Evolutionary conservation across 768 basidiomycete species (phyloP), one percentile per base, ranked within the genome.

Genomic region (Guyanaporus albipodus): DNA sequence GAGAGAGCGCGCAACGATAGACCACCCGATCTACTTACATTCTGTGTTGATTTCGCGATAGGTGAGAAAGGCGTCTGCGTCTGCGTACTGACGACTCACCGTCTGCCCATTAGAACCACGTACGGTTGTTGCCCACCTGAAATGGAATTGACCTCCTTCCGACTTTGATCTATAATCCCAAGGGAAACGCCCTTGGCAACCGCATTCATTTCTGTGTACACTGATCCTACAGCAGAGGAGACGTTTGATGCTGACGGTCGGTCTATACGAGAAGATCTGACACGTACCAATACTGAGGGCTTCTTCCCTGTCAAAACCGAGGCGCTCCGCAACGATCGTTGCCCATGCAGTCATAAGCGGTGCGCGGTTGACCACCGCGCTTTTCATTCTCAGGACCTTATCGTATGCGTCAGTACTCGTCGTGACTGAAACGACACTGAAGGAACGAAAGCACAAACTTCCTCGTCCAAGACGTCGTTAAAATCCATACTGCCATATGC

Each of bases 291-390:
- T 89, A 53, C 90, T 93, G 32, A 98, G 70, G 2, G 95, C 90
- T 68, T 98, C 95, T 58, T 90, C 83, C 48, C 85, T 74, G 41
- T 82, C 77, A 64, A 98, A 98, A 2, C 92, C 89, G 52, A 96
- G 73, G 31, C 83, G 75, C 56, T 91, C 89, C 4, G 90, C 87
- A 22, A 97, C 89, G 27, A 91, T 67, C 42, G 77, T 87, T 2
- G 91, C 82, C 95, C 95, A 98, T 2, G 87, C 91, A 45, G 85
- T 92, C 88, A 97, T 89, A 36, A 97, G 74, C 0, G 95, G 95
- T 1, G 95, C 94, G 19, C 95, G 83, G 65, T 98, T 98, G 36
- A 90, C 76, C 17, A 91, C 74, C 17, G 80, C 74, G 8, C 71
- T 74, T 54, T 90, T 85, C 17, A 64, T 66, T 50, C 64, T 71